phyloP scores from a whole-genome alignment of 345 rosid genomes.

The Punica granatum region DNA sequence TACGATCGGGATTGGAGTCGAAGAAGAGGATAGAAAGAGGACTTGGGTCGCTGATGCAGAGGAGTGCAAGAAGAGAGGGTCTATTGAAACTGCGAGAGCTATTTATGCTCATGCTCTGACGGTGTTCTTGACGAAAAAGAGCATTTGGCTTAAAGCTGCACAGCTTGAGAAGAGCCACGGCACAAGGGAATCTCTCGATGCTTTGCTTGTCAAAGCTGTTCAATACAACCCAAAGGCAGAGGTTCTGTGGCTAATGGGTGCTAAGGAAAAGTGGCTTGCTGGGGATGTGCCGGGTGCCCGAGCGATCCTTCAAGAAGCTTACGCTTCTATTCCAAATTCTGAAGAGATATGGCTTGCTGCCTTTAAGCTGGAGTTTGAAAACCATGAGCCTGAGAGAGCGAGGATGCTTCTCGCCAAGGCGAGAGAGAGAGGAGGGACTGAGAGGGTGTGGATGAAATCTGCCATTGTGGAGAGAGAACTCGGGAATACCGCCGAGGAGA shows the following conservation, averaged over 20 bases:
- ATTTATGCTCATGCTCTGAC: slow-evolving; percentile 80
- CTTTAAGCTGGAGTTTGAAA: slow-evolving; percentile 97
- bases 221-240: slow-evolving; percentile 89
- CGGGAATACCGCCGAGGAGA: slow-evolving; percentile 69
- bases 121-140: slow-evolving; percentile 85
- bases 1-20: slow-evolving; percentile 83
- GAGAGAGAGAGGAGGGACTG: slow-evolving; percentile 92
- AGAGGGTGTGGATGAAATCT: slow-evolving; percentile 98
- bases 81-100: slow-evolving; percentile 89
- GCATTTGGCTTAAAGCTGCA: slow-evolving; percentile 92
- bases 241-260: slow-evolving; percentile 98
- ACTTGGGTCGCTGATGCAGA: slow-evolving; percentile 99
- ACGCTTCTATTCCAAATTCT: slow-evolving; percentile 84
- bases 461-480: slow-evolving; percentile 91
- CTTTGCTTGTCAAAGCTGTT: slow-evolving; percentile 74
- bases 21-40: slow-evolving; percentile 94
- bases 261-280: slow-evolving; percentile 97
- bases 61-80: slow-evolving; percentile 87
- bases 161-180: slow-evolving; percentile 97
- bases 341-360: slow-evolving; percentile 98
- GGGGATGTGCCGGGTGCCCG: slow-evolving; percentile 94
- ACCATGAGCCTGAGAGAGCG: slow-evolving; percentile 93
- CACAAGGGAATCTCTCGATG: slow-evolving; percentile 84
- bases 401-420: slow-evolving; percentile 89
- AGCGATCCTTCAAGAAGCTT: slow-evolving; percentile 88